A percentile compares a stretch with the other conserved stretches of the same genome.
Evolutionary conservation across 2,329 filamentous ascomycete genomes (phyloP).

Genomic region (Arthrobotrys iridis): DNA sequence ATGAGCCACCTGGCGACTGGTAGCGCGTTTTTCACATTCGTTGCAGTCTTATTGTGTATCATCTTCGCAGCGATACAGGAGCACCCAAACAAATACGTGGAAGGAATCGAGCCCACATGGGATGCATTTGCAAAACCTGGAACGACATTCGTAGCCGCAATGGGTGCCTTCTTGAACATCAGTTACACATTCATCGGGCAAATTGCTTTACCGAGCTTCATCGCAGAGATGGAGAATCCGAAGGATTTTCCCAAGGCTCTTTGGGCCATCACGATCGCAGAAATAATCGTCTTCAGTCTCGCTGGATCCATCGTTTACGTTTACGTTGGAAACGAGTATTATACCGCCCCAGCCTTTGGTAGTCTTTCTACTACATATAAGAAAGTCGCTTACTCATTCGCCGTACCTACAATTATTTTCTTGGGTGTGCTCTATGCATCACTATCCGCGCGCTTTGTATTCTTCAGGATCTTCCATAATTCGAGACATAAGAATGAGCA

Average conservation of each 20-base stretch:
- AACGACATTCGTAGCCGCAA: slow-evolving; percentile 81
- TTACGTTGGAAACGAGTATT: slow-evolving; percentile 90
- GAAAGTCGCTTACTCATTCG: slow-evolving; percentile 90
- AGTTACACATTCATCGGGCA: slow-evolving; percentile 96
- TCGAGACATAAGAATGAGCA: slow-evolving; percentile 82
- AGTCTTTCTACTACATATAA: slow-evolving; percentile 73
- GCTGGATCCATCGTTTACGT: slow-evolving; percentile 83
- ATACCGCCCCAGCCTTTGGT: slow-evolving; percentile 86
- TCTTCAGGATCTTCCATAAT: slow-evolving; percentile 85
- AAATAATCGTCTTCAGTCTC: slow-evolving; percentile 84
- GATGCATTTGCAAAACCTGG: slow-evolving; percentile 73
- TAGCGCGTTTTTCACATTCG: slow-evolving; percentile 87
- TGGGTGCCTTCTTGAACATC: slow-evolving; percentile 93
- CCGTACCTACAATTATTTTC: slow-evolving; percentile 95
- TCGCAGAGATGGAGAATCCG: slow-evolving; percentile 84
- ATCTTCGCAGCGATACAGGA: slow-evolving; percentile 81
- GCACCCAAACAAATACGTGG: slow-evolving; percentile 75
- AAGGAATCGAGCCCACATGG: slow-evolving; percentile 72
- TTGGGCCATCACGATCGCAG: slow-evolving; percentile 87
- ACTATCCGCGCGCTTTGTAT: slow-evolving; percentile 87
- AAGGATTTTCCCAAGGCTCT: slow-evolving; percentile 92
- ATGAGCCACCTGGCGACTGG: slow-evolving; percentile 80
- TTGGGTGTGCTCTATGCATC: slow-evolving; percentile 89
- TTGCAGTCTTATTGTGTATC: slow-evolving; percentile 84
- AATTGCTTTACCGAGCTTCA: slow-evolving; percentile 92